Evolutionary conservation across 2,329 filamentous ascomycete species (phyloP).

Genomic region (Gnomoniopsis sp.): DNA sequence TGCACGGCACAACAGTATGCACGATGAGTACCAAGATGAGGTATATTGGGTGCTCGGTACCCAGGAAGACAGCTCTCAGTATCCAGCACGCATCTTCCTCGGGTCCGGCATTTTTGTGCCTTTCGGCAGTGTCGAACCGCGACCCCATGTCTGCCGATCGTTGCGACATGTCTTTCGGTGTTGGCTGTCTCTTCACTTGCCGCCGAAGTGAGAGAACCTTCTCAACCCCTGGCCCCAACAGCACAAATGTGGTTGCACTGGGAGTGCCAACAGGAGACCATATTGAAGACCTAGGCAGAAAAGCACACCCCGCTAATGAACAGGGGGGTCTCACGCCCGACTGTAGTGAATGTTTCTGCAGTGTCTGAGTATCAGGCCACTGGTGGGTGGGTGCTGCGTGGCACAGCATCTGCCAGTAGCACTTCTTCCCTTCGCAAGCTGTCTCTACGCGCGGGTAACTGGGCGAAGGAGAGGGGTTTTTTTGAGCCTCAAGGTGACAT

Average conservation of each 20-base stretch:
- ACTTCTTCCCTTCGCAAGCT: not conserved
- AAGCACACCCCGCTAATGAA: not conserved
- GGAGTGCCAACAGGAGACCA: not conserved
- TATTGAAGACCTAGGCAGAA: slow-evolving; percentile 1
- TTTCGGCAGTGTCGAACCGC: not conserved
- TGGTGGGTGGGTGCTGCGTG: slow-evolving; percentile 5
- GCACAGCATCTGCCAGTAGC: slow-evolving; percentile 14
- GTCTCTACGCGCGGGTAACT: not conserved
- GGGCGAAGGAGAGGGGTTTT: not conserved
- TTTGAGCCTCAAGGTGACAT: slow-evolving; percentile 17
- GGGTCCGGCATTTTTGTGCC: not conserved
- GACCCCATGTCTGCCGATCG: not conserved
- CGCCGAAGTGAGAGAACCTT: not conserved
- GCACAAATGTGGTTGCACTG: slow-evolving; percentile 4
- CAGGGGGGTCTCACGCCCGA: slow-evolving; percentile 5
- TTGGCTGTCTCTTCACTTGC: not conserved
- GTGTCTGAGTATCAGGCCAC: slow-evolving; percentile 9
- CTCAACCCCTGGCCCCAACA: not conserved
- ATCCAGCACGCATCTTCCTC: not conserved
- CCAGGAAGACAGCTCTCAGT: not conserved
- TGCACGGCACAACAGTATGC: not conserved
- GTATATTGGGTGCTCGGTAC: too few species aligned
- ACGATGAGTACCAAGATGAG: not conserved
- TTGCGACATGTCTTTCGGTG: not conserved
- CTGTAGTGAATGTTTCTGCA: slow-evolving; percentile 1